phyloP scores from a whole-genome alignment of 352 stramenopile species.

The Phytophthora meadii region DNA sequence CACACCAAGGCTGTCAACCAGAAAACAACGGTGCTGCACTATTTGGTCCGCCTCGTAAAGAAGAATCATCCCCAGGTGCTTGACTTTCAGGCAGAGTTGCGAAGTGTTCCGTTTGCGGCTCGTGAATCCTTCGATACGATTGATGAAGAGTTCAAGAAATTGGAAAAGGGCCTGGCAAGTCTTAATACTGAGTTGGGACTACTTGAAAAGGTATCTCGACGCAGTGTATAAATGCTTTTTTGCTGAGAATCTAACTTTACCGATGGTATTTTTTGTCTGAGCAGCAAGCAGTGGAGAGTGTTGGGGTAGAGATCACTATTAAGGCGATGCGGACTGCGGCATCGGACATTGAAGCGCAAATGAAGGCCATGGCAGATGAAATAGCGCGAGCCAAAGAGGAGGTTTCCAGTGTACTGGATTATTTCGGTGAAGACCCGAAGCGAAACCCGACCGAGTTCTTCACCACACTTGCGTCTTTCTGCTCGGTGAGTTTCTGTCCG shows the following conservation, averaged over 20 bases:
- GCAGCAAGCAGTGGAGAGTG: constrained; percentile 37
- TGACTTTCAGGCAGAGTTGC: constrained; percentile 92
- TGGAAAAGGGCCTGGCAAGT: constrained; percentile 57
- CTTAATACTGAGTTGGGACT: constrained; percentile 55
- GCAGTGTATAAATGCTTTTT: not conserved
- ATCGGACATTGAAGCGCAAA: constrained; percentile 50
- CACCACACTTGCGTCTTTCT: constrained; percentile 85
- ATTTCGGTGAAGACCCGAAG: constrained; percentile 86
- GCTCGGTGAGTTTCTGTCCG: constrained; percentile 36
- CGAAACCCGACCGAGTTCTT: constrained; percentile 82
- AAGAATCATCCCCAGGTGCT: constrained; percentile 94
- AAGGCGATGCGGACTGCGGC: constrained; percentile 44
- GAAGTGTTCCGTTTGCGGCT: constrained; percentile 84
- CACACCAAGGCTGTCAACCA: constrained; percentile 97
- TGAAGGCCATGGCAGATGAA: constrained; percentile 46
- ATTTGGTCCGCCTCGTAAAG: constrained; percentile 96
- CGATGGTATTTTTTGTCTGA: constrained; percentile 7
- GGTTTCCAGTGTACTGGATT: constrained; percentile 81
- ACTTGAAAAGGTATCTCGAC: constrained; percentile 48
- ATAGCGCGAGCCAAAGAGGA: constrained; percentile 58
- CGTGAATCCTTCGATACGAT: constrained; percentile 80
- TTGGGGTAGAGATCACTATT: constrained; percentile 34
- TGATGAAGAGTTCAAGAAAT: constrained; percentile 65
- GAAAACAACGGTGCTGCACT: constrained; percentile 98
- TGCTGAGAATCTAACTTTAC: constrained; percentile 3